Conservation (phyloP, 2,329 filamentous ascomycete species). For the Phialophora tarda region DNA sequence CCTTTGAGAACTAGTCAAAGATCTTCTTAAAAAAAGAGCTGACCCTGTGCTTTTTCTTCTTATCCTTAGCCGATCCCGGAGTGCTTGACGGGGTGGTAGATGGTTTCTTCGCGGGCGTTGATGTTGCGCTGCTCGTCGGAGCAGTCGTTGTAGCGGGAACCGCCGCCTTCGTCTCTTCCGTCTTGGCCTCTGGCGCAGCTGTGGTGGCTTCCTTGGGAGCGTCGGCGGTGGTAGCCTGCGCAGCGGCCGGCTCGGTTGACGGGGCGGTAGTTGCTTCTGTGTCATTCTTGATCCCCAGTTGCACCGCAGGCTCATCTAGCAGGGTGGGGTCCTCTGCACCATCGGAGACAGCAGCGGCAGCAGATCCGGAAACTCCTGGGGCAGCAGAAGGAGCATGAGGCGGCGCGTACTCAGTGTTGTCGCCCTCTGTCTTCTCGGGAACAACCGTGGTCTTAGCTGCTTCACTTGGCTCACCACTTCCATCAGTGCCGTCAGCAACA, state of each 20-base stretch:
- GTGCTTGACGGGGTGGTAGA: constrained; percentile 42
- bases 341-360: constrained; percentile 36
- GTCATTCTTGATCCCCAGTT: constrained; percentile 38
- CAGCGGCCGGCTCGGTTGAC: constrained; percentile 10
- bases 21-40: constrained; percentile 68
- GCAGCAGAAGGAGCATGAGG: constrained; percentile 13
- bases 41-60: constrained; percentile 71
- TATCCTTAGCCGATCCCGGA: constrained; percentile 51
- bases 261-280: constrained; percentile 17
- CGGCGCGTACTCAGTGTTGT: constrained; percentile 38
- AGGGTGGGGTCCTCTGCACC: constrained; percentile 38
- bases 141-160: constrained; percentile 20
- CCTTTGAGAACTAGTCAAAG: constrained; percentile 47
- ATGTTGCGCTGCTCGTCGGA: constrained; percentile 21
- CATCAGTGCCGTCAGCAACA: constrained; percentile 32
- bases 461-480: constrained; percentile 13
- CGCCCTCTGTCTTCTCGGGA: constrained; percentile 35
- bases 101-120: constrained; percentile 35
- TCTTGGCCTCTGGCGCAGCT: constrained; percentile 21
- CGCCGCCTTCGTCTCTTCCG: constrained; percentile 17
- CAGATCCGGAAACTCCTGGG: constrained; percentile 15
- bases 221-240: constrained; percentile 15
- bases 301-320: constrained; percentile 37
- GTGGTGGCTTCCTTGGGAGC: constrained; percentile 22
- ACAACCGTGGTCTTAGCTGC: constrained; percentile 15